Base-by-base conservation (phyloP, 148 eudicot genomes). In the Polygonum aviculare region DNA sequence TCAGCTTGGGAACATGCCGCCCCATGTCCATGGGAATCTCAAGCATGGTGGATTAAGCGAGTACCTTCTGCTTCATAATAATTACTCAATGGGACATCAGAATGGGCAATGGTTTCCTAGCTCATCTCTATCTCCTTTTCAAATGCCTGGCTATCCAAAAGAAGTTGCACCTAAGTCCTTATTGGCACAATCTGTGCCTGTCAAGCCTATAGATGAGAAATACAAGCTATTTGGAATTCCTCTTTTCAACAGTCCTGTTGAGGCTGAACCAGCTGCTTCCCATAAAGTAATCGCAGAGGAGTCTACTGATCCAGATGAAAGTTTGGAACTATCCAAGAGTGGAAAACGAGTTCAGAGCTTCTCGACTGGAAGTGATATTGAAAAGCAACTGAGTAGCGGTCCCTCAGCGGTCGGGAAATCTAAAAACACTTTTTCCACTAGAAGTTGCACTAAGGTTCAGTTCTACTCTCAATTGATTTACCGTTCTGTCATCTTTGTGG, bases 381-480 rank as follows among this genome's bases (percentile, higher is more conserved):
- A 70, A 44, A 70, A 70, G 47, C 74, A 70, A 39, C 31, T 49
- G 0, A n/a, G 49, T 39, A 44, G 47, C 9, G 40, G 72, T 16
- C 44, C 40, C 18, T 63, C 69, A 35, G 63, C 31, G 19, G 33
- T 33, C 8, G 81, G 84, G 45, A 95, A 89, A 88, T 77, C 52
- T 59, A 92, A 83, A 54, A 76, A 84, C 74, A 88, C 82, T 81
- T 91, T 83, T 81, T 91, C 91, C 63, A 76, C 88, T 1, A 87
- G 99, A 88, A 96, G 98, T 76, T 96, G 98, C 83, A 96, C 97
- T 26, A 93, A 96, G 99, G 98, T 96, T 65, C 11, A 59, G 5
- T 18, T 47, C 21, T 31, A 38, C 41, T 72, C 35, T 45, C 54
- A 21, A 0, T 31, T n/a, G 14, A 33, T 63, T 10, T 63, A 12